Evolutionary conservation across 1,284 basidiomycete genomes (phyloP).

Genomic region (Golubevia sp.): DNA sequence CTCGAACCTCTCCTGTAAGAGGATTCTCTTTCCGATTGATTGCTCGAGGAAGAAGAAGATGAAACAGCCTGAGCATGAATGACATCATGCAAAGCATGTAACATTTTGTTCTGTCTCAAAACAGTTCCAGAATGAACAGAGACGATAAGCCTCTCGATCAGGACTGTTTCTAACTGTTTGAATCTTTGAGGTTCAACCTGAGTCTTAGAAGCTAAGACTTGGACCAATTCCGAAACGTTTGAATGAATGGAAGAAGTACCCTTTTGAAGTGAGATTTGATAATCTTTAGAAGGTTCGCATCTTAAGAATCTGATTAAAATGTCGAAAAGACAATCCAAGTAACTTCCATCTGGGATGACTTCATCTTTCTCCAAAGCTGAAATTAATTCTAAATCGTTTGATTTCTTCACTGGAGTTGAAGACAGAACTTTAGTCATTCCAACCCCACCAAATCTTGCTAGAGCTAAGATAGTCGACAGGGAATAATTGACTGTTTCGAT

Average conservation of each 20-base stretch:
- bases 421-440: constrained; percentile 23
- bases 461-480: constrained; percentile 20
- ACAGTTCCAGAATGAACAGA: constrained; percentile 67
- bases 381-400: neutral
- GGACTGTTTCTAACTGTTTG: constrained; percentile 67
- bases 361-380: neutral
- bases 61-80: constrained; percentile 22
- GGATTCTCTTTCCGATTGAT: too few species aligned
- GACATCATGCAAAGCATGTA: constrained; percentile 85
- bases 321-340: constrained; percentile 6
- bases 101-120: constrained; percentile 72
- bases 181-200: constrained; percentile 71
- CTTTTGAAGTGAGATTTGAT: constrained; percentile 74
- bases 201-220: constrained; percentile 77
- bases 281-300: constrained; percentile 65
- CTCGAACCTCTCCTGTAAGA: too few species aligned
- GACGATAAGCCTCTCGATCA: constrained; percentile 77
- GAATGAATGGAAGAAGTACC: constrained; percentile 70
- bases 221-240: constrained; percentile 77
- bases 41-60: constrained; percentile 1
- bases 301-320: neutral
- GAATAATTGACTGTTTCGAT: constrained; percentile 32
- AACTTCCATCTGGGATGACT: constrained; percentile 1
- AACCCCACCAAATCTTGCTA: constrained; percentile 29
- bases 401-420: constrained; percentile 9